A percentile compares a stretch with the other conserved stretches of the same genome.
phyloP scores from a whole-genome alignment of 202 grass and related monocot genomes.

The Carex arenaria region DNA sequence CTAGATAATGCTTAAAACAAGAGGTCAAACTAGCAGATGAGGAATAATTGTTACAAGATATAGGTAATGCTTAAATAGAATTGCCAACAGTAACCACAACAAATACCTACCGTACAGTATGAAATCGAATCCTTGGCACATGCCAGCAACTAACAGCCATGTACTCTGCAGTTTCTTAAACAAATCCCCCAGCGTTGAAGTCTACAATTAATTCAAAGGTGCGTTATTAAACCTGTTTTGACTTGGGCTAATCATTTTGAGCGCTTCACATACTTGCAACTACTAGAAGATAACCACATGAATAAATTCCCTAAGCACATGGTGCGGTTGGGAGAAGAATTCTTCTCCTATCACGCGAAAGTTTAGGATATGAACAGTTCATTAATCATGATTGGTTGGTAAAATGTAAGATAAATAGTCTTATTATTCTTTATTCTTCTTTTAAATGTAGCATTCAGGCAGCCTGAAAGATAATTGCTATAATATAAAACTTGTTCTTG shows the following conservation, averaged over 20 bases:
- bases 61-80: conserved; percentile 11
- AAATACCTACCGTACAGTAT: conserved; percentile 25
- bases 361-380: conserved; percentile 6
- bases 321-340: conserved; percentile 16
- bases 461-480: background rate
- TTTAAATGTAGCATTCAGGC: background rate
- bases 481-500: background rate
- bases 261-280: background rate
- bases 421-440: background rate
- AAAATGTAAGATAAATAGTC: background rate
- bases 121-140: background rate
- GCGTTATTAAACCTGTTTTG: conserved; percentile 10
- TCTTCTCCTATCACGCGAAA: background rate
- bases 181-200: background rate
- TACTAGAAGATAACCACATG: conserved; percentile 20
- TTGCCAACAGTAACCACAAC: background rate
- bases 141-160: conserved; percentile 24
- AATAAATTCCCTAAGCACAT: conserved; percentile 24
- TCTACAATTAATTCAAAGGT: conserved; percentile 3
- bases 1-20: background rate
- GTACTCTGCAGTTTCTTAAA: background rate
- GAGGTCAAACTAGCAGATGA: conserved; percentile 7
- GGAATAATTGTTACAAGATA: conserved; percentile 10
- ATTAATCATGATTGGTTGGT: background rate
- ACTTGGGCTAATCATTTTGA: conserved; percentile 20